Base-by-base conservation (phyloP, 768 basidiomycete species). In the Phylloporus rhodoxanthus region DNA sequence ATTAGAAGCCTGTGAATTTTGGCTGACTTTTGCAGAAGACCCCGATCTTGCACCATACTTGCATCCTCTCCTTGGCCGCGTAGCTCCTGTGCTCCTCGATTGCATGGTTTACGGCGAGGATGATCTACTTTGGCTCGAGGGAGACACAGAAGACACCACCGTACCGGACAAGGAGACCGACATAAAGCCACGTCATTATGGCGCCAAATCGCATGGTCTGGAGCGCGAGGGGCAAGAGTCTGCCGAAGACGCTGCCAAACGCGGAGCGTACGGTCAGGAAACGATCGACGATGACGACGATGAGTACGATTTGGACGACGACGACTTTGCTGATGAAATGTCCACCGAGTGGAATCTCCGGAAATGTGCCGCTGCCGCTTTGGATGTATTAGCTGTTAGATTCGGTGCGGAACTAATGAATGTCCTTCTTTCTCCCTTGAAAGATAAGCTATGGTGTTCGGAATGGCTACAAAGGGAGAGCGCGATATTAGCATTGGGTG, bases 1-100 rank as follows among this genome's bases (percentile, higher is more conserved):
- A 2, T 76, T 99, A 43, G 96, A 99, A 72, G 96, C 96, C 20
- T 96, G 94, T 77, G 96, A 99, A 75, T 99, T 99, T 69, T 99
- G 96, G 96, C 76, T 99, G 53, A 96, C 94, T 1, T 98, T 99
- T 63, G 94, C 96, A 14, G 96, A 99, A 66, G 92, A 97, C 58
- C 84, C 84, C 33, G 91, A 92, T 43, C 76, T 98, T 20, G 83
- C 84, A 9, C 80, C 82, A 2, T 89, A 86, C 64, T 75, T 99
- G 23, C 85, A 83, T 52, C 94, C 94, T 2, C 78, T 93, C 52
- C 76, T 99, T 8, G 82, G 76, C n/a, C 89, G 90, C 58, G 91
- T 99, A 34, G 91, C 89, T 2, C 96, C 96, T 0, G 85, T 96
- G 15, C 75, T 99, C n/a, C 75, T 99, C 53, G 87, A 95, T 64